Conservation (phyloP, 2,329 filamentous ascomycete species). For the Xylaria sp. region DNA sequence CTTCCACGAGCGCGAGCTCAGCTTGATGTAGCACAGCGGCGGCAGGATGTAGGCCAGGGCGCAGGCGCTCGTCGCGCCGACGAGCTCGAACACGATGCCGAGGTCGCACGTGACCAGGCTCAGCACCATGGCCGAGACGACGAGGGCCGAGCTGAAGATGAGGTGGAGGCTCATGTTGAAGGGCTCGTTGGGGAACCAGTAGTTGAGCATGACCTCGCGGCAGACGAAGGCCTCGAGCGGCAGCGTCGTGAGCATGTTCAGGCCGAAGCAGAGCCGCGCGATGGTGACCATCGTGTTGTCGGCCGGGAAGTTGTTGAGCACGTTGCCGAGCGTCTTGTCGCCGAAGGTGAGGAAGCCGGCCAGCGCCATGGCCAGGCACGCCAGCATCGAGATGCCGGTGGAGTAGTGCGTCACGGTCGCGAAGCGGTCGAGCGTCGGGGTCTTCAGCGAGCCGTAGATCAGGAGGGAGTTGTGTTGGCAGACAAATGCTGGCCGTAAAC, state of each 20-base stretch:
- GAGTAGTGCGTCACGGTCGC: constrained; percentile 91
- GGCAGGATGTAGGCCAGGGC: constrained; percentile 94
- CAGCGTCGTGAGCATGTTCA: constrained; percentile 98
- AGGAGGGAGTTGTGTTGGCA: constrained; percentile 94
- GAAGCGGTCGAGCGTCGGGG: constrained; percentile 95
- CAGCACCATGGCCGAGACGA: constrained; percentile 76
- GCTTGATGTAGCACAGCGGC: constrained; percentile 91
- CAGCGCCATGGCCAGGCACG: constrained; percentile 86
- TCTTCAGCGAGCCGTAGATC: constrained; percentile 94
- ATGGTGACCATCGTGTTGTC: constrained; percentile 94
- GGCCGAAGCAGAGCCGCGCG: constrained; percentile 89
- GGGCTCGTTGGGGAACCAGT: constrained; percentile 69
- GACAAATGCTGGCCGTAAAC: constrained; percentile 59
- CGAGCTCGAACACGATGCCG: constrained; percentile 91
- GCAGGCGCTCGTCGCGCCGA: constrained; percentile 92
- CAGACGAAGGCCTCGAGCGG: constrained; percentile 98
- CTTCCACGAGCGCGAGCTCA: constrained; percentile 76
- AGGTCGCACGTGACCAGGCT: constrained; percentile 90
- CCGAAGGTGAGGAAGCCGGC: constrained; percentile 92
- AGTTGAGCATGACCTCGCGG: constrained; percentile 92
- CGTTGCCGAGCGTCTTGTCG: constrained; percentile 88
- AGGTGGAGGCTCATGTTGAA: constrained; percentile 86
- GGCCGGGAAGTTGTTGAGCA: constrained; percentile 94
- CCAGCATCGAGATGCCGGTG: constrained; percentile 85
- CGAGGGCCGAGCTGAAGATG: constrained; percentile 80